Evolutionary conservation across 2,329 filamentous ascomycete species (phyloP).

Genomic region (Aspergillus cejpii): DNA sequence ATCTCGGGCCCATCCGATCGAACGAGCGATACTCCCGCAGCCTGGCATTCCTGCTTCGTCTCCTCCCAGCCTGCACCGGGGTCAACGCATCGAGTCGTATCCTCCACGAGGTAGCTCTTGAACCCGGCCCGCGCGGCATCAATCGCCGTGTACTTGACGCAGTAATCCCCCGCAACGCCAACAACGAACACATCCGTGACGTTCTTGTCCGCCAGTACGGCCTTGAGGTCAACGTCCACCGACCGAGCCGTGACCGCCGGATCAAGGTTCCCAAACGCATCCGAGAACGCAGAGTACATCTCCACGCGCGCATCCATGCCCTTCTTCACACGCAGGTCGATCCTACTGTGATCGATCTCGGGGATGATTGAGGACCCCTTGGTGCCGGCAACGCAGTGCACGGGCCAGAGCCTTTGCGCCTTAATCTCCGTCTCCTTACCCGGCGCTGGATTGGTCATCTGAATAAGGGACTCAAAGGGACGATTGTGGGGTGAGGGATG

Average conservation of each 20-base stretch:
- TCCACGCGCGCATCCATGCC: constrained; percentile 68
- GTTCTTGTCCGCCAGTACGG: constrained; percentile 48
- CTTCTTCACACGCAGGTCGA: constrained; percentile 71
- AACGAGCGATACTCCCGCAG: constrained; percentile 58
- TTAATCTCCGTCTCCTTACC: constrained; percentile 56
- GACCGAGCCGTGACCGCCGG: constrained; percentile 26
- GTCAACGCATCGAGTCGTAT: constrained; percentile 70
- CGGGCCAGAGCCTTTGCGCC: constrained; percentile 72
- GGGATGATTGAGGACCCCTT: constrained; percentile 65
- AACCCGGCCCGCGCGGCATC: constrained; percentile 74
- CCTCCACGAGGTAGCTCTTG: constrained; percentile 65
- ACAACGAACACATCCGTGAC: constrained; percentile 79
- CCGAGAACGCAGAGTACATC: constrained; percentile 90
- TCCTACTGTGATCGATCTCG: constrained; percentile 55
- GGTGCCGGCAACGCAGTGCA: constrained; percentile 75
- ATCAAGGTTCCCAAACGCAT: constrained; percentile 58
- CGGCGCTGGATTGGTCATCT: constrained; percentile 47
- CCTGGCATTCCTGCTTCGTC: constrained; percentile 49
- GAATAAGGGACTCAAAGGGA: constrained; percentile 60
- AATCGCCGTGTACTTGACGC: constrained; percentile 73
- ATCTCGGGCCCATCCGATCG: constrained; percentile 53
- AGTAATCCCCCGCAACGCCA: constrained; percentile 83
- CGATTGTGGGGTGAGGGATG: constrained; percentile 57
- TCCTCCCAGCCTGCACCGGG: constrained; percentile 50
- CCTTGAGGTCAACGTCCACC: constrained; percentile 54